Percentiles rank a stretch among this genome's conserved stretches.
These are phyloP conservation scores for Phytophthora cactorum DNA, from an alignment of 352 stramenopile species.

Conservation along the genomic window DNA sequence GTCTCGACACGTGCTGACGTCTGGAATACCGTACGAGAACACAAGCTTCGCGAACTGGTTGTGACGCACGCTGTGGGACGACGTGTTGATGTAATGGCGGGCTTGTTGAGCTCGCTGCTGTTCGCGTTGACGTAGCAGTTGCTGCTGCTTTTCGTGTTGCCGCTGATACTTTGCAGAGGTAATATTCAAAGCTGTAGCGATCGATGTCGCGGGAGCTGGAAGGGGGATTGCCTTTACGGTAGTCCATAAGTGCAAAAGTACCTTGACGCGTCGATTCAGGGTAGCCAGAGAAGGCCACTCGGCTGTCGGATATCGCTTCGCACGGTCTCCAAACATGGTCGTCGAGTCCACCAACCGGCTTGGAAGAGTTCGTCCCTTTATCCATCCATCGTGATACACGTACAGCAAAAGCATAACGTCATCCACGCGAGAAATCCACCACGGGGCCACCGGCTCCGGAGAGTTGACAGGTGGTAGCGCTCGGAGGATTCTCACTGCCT, in stretches of 20 bases:
- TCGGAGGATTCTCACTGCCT: slow-evolving; percentile 54
- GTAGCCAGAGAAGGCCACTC: slow-evolving; percentile 57
- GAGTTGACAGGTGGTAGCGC: slow-evolving; percentile 43
- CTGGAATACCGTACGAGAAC: slow-evolving; percentile 79
- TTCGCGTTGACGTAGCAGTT: slow-evolving; percentile 27
- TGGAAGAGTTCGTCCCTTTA: slow-evolving; percentile 53
- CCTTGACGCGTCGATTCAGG: slow-evolving; percentile 63
- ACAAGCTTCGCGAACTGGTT: slow-evolving; percentile 83
- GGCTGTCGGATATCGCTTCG: slow-evolving; percentile 17
- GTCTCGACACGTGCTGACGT: slow-evolving; percentile 64
- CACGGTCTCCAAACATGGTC: slow-evolving; percentile 66
- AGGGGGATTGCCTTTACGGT: slow-evolving; percentile 18
- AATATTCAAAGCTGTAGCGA: slow-evolving; percentile 14
- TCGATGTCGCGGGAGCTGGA: slow-evolving; percentile 5
- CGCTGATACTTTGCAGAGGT: slow-evolving; percentile 19
- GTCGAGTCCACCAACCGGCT: slow-evolving; percentile 43
- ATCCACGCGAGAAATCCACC: slow-evolving; percentile 83
- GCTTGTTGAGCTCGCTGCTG: slow-evolving; percentile 31
- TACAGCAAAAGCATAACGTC: slow-evolving; percentile 77
- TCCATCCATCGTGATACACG: slow-evolving; percentile 76
- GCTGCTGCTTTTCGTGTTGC: slow-evolving; percentile 26
- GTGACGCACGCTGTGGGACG: slow-evolving; percentile 42
- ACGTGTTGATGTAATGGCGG: slow-evolving; percentile 20
- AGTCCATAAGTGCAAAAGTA: slow-evolving; percentile 61
- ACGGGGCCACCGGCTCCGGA: slow-evolving; percentile 50